Conservation (phyloP, 2,329 filamentous ascomycete species). For the Coniochaeta ligniaria region DNA sequence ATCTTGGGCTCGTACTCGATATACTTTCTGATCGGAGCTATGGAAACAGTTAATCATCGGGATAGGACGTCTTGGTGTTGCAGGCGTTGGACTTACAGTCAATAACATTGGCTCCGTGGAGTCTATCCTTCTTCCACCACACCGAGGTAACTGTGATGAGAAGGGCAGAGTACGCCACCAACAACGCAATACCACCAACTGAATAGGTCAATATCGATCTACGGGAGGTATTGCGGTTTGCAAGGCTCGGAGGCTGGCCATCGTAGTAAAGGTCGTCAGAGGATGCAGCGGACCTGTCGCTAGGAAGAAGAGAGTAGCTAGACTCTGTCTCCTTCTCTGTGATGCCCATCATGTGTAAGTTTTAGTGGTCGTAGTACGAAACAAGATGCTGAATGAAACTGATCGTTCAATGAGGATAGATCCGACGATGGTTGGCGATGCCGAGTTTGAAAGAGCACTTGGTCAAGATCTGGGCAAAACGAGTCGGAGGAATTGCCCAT, state of each 20-base stretch:
- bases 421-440: not conserved
- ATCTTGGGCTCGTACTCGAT: conserved; percentile 2
- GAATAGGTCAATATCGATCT: conserved; percentile 1
- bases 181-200: conserved; percentile 3
- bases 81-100: conserved; percentile 9
- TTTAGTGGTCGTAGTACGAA: not conserved
- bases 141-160: conserved; percentile 11
- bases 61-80: not conserved
- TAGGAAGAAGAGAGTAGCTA: not conserved
- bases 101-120: conserved; percentile 15
- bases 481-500: not conserved
- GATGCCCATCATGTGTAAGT: not conserved
- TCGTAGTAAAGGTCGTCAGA: not conserved
- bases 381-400: not conserved
- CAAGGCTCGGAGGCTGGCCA: conserved; percentile 4
- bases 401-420: not conserved
- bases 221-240: not conserved
- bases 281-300: not conserved
- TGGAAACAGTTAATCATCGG: not conserved
- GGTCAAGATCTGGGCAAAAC: not conserved
- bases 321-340: not conserved
- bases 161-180: conserved; percentile 10
- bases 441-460: not conserved
- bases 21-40: conserved; percentile 1
- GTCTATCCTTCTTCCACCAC: conserved; percentile 12